Base-by-base conservation (phyloP, 2,329 filamentous ascomycete species). In the Pseudogymnoascus sp. region DNA sequence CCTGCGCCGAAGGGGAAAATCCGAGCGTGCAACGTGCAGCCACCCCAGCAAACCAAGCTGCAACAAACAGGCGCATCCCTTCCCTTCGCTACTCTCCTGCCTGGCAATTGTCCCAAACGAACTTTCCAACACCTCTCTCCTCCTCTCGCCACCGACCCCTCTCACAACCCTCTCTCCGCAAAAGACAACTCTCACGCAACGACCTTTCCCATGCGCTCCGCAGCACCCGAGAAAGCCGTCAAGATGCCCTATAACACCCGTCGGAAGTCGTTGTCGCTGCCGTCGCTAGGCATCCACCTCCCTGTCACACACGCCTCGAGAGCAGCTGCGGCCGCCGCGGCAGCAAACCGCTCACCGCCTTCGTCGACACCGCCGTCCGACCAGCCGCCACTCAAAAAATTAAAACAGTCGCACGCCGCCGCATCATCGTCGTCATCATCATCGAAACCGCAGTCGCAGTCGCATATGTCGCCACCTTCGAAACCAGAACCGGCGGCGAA, bases 231-330 rank as follows among this genome's bases (percentile, higher is more conserved):
- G 31, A 64, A 64, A 63, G 11, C 64, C 38, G 38, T 63, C 37
- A 67, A 26, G n/a, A 96, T 96, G 91, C 89, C 89, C 73, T 97
- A 97, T 82, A 96, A 97, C 77, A 97, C 93, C 69, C 90, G 93
- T 78, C 88, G 92, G 77, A 97, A 97, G 81, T 96, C 92, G 73
- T 81, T 99, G 68, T 97, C 92, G 66, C 81, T 97, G 72, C 90
- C 91, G 65, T 95, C 92, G 68, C 83, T 97, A 71, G 94, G 94
- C 74, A 96, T 97, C 70, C 90, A 94, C 71, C 81, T 97, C 67
- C 87, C 90, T 67, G 84, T 88, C 71, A 80, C 82, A 69, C 79
- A 86, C 71, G 82, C 85, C 71, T 78, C 83, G 66, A 80, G 84
- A 77, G 77, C 79, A 76, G 78, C 80, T 67, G 45, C 62, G 26